Base-by-base conservation (phyloP, 768 basidiomycete genomes). In the Tremella fuciformis region DNA sequence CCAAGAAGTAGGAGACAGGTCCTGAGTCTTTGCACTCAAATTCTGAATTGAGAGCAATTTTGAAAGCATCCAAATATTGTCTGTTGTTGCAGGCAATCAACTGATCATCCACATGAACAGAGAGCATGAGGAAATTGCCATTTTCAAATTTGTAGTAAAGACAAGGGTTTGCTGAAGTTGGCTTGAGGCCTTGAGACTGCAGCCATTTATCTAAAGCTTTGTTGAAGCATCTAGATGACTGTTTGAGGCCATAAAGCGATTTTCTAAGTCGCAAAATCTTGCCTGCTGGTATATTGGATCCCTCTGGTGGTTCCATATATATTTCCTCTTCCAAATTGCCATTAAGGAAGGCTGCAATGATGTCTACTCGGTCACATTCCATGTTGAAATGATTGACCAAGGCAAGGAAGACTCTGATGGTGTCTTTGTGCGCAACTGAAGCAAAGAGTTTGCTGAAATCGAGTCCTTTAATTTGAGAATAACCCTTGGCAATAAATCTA, bases 261-360 rank as follows among this genome's bases (percentile, higher is more conserved):
- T n/a, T n/a, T n/a, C n/a, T n/a, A n/a, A n/a, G n/a, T n/a, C n/a
- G n/a, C n/a, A n/a, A n/a, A n/a, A n/a, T n/a, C n/a, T n/a, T n/a
- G n/a, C n/a, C n/a, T n/a, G n/a, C n/a, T n/a, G n/a, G n/a, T n/a
- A n/a, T n/a, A n/a, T n/a, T n/a, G n/a, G n/a, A n/a, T n/a, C n/a
- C n/a, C n/a, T n/a, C n/a, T n/a, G n/a, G n/a, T n/a, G n/a, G n/a
- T n/a, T n/a, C n/a, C n/a, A n/a, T n/a, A n/a, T n/a, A n/a, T n/a
- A n/a, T n/a, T n/a, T 66, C 73, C 37, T 74, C 65, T 11, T 67
- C 54, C 19, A 62, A 16, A 19, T 65, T 53, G 29, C 29, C 24
- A 13, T 37, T 56, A 3, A 56, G 55, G 55, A 56, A 56, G 4
- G 55, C 55, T 11, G n/a, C 42, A 3, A 7, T 22, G 42, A 56